phyloP scores from a whole-genome alignment of 345 rosid genomes.

The Raphanus raphanistrum region DNA sequence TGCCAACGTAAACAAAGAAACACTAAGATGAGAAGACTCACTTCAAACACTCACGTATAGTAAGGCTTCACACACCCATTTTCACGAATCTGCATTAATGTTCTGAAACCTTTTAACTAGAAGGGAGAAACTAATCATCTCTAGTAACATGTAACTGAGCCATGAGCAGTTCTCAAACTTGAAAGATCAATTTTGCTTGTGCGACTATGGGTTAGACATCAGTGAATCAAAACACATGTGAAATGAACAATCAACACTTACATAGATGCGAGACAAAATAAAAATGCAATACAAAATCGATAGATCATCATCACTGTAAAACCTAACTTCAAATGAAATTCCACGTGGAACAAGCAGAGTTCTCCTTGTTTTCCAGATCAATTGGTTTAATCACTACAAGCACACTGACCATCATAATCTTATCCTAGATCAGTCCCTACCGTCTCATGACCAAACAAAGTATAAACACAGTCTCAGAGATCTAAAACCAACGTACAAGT shows the following conservation, averaged over 20 bases:
- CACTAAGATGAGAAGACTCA: neutral
- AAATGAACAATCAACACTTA: neutral
- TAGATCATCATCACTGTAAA: neutral
- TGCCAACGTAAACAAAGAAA: slow-evolving; percentile 1
- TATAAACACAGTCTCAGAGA: slow-evolving; percentile 31
- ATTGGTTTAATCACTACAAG: neutral
- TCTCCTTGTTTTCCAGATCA: neutral
- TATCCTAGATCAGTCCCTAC: slow-evolving; percentile 13
- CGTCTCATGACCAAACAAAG: neutral
- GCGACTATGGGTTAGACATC: too few species aligned
- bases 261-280: neutral
- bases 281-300: neutral
- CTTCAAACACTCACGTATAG: slow-evolving; percentile 1
- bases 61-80: neutral
- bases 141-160: neutral
- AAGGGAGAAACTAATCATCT: neutral
- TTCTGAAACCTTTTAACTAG: neutral
- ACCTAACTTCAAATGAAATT: slow-evolving; percentile 10
- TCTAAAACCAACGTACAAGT: slow-evolving; percentile 23
- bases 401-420: slow-evolving; percentile 7
- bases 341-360: neutral
- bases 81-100: neutral
- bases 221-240: neutral
- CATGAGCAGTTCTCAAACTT: neutral
- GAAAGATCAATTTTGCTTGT: too few species aligned